Evolutionary conservation across 306 rosid species (phyloP), one percentile per base, ranked within the genome.

Genomic region (Gynostemma pentaphyllum): DNA sequence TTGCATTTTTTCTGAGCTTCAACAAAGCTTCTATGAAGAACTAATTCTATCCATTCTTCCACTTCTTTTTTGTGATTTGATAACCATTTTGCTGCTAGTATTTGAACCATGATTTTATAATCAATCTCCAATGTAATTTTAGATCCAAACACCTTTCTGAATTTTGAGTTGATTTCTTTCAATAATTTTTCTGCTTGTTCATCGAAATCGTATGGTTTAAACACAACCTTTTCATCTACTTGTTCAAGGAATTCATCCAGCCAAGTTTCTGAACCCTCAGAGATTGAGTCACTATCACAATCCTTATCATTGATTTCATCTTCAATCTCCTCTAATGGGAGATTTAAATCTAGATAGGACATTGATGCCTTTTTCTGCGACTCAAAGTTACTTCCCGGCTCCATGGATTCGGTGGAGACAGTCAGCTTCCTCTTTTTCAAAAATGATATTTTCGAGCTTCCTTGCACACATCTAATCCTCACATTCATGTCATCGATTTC

Each of bases 81-180:
- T 68, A 84, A 63, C 97, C 95, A 88, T 15, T 82, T 71, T 36
- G 99, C 95, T 41, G 95, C 99, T 15, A 94, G 83, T 37, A 94
- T 82, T 68, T 86, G 97, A 49, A 73, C 70, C 88, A 88, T 72
- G 52, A 76, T 87, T 29, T 76, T 73, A 46, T 78, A 75, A 24
- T 84, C 97, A 40, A 88, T 88, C 84, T 84, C 95, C 49, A 94
- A 78, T 46, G 23, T 11, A 46, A 65, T 46, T 28, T 78, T 75
- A 0, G 70, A 57, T 4, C 88, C 90, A 0, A 84, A 78, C 37
- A 48, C 65, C 72, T 72, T 78, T 68, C 71, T 81, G 22, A 84
- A 69, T 45, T 73, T 75, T 9, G 18, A 37, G 69, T 62, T 68
- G 29, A 94, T 83, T 65, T 67, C 75, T 52, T 84, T 75, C 15